Conservation (phyloP, 495 filamentous ascomycete species). For the Penicillium bialowiezense region DNA sequence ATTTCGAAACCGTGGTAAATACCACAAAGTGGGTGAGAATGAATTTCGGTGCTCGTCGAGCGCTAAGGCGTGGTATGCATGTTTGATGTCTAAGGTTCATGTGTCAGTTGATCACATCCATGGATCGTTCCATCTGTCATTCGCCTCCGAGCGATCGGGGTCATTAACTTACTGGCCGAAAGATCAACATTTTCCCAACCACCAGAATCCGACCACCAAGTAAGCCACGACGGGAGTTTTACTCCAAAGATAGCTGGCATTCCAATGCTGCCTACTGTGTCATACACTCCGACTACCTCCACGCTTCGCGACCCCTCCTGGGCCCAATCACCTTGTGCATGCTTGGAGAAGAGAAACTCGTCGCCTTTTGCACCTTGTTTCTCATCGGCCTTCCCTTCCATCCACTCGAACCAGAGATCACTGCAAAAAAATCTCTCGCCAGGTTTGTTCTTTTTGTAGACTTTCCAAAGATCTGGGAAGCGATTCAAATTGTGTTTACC, state of each 20-base stretch:
- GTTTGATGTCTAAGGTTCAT: constrained; percentile 38
- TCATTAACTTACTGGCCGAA: constrained; percentile 12
- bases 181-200: constrained; percentile 2
- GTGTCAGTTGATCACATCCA: constrained; percentile 6
- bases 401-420: constrained; percentile 9
- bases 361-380: constrained; percentile 16
- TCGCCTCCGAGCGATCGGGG: too few species aligned
- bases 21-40: constrained; percentile 55
- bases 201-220: background rate
- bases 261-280: constrained; percentile 51
- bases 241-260: constrained; percentile 22
- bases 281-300: constrained; percentile 56
- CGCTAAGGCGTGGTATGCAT: constrained; percentile 60
- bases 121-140: too few species aligned
- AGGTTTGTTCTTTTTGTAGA: constrained; percentile 39
- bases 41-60: constrained; percentile 54
- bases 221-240: constrained; percentile 8
- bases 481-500: constrained; percentile 38
- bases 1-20: constrained; percentile 26
- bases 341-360: constrained; percentile 7
- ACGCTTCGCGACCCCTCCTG: constrained; percentile 28
- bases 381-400: constrained; percentile 21
- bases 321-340: constrained; percentile 13
- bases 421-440: constrained; percentile 17
- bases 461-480: constrained; percentile 46